phyloP scores from a whole-genome alignment of 75 land plant species.

The Pinus taeda region DNA sequence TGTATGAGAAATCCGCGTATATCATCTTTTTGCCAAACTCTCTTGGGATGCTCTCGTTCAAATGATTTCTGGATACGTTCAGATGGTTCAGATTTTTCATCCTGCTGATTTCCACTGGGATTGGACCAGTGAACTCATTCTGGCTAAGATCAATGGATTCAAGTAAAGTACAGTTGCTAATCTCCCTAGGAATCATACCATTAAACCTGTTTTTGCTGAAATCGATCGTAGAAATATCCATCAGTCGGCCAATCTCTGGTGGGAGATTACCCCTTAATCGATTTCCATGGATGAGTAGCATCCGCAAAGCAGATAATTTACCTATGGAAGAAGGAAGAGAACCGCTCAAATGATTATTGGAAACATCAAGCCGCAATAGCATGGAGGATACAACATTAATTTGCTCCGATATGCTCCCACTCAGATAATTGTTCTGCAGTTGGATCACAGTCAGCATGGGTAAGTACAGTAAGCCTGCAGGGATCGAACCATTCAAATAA shows the following conservation, averaged over 20 bases:
- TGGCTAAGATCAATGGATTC: constrained; percentile 22
- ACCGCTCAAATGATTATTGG: constrained; percentile 22
- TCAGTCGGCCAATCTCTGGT: constrained; percentile 24
- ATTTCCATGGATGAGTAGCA: constrained; percentile 17
- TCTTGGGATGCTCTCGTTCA: constrained; percentile 27
- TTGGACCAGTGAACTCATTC: constrained; percentile 25
- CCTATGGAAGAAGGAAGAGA: constrained; percentile 22
- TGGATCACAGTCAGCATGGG: constrained; percentile 46
- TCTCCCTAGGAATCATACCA: constrained; percentile 21
- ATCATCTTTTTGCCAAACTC: constrained; percentile 13
- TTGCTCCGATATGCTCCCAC: constrained; percentile 33
- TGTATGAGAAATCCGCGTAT: constrained; percentile 40
- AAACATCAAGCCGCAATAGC: constrained; percentile 21
- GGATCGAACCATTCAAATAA: constrained; percentile 67
- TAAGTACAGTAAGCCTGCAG: constrained; percentile 48
- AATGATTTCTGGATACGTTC: constrained; percentile 23
- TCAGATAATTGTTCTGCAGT: constrained; percentile 52
- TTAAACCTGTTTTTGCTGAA: constrained; percentile 18
- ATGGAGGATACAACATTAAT: constrained; percentile 6
- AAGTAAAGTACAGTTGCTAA: constrained; percentile 19
- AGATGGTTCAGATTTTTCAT: constrained; percentile 21
- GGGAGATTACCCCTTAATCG: constrained; percentile 27
- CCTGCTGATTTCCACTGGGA: constrained; percentile 18
- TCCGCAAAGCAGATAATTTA: constrained; percentile 16
- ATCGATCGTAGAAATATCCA: constrained; percentile 12